Evolutionary conservation across 306 rosid species (phyloP), one percentile per base, ranked within the genome.

Genomic region (Luffa acutangula): DNA sequence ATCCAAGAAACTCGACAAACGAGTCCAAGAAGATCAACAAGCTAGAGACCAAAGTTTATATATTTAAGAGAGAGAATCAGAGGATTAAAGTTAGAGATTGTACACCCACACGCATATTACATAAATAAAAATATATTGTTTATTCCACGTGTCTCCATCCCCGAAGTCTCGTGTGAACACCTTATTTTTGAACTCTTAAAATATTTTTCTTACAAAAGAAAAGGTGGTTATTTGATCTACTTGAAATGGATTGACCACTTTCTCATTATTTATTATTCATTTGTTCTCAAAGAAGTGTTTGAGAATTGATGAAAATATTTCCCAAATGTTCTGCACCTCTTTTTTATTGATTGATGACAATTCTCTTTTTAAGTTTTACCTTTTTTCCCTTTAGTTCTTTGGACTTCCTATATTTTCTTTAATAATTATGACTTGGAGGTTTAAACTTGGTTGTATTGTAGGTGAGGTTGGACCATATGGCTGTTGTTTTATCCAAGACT

Each of bases 381-480:
- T 25, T 39, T 33, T 36, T 36, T 7, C 33, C 11, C 49, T 3
- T 39, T 41, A 9, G 31, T 41, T 18, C 48, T 66, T 14, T 66
- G 73, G 49, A 66, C 49, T 39, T 4, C 45, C 63, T 46, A 49
- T 62, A 13, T 49, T 21, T 39, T 51, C 45, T 64, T 64, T 6
- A 34, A 31, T 63, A 33, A 11, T 63, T 4, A 64, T 60, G 77
- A 12, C 41, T 58, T 36, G 12, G 6, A 72, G 41, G 54, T 65
- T 83, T 80, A 63, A 46, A 70, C 59, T 17, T 80, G 77, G 64
- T 84, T 92, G 83, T 85, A 33, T 62, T 62, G 33, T 62, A 92
- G 98, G 97, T 92, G 80, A 87, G 89, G 86, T 83, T 90, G 65
- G 91, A 93, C 83, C 93, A 92, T 58, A 92, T 95, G 98, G 97